phyloP scores from a whole-genome alignment of 495 filamentous ascomycete genomes.

The Diplogelasinospora grovesii region DNA sequence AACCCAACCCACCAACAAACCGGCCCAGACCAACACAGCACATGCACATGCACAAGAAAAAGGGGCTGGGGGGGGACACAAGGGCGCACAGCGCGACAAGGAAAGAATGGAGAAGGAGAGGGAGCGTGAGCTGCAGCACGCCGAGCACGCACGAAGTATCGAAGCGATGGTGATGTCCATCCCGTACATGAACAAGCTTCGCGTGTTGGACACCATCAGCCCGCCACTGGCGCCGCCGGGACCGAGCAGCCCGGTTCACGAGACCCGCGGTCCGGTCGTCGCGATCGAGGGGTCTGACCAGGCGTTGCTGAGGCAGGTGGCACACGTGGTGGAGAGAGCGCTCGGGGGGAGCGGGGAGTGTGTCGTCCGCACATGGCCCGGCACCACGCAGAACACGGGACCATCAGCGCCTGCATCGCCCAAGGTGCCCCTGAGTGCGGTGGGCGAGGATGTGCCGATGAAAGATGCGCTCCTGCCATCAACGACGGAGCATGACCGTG shows the following conservation, averaged over 20 bases:
- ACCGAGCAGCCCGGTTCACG: slow-evolving; percentile 29
- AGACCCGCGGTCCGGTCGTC: slow-evolving; percentile 67
- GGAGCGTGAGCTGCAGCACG: neutral
- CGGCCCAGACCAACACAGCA: slow-evolving; percentile 1
- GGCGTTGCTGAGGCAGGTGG: slow-evolving; percentile 46
- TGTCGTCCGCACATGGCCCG: slow-evolving; percentile 47
- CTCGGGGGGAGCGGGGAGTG: slow-evolving; percentile 54
- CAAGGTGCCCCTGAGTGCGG: too few species aligned
- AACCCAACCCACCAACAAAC: too few species aligned
- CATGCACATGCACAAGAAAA: neutral
- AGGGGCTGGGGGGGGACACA: too few species aligned
- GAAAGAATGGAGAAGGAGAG: too few species aligned
- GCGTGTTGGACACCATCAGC: slow-evolving; percentile 32
- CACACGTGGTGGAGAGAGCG: slow-evolving; percentile 54
- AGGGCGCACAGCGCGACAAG: too few species aligned
- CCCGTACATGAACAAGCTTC: slow-evolving; percentile 56
- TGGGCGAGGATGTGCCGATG: too few species aligned
- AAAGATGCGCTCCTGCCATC: too few species aligned
- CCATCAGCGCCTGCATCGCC: too few species aligned
- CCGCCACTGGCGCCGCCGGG: slow-evolving; percentile 38
- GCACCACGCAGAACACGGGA: too few species aligned
- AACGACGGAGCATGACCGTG: too few species aligned
- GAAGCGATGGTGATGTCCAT: slow-evolving; percentile 72
- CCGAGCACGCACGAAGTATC: slow-evolving; percentile 30
- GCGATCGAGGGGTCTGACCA: slow-evolving; percentile 70